Evolutionary conservation across 306 rosid genomes (phyloP).

Genomic region (Bauhinia variegata): DNA sequence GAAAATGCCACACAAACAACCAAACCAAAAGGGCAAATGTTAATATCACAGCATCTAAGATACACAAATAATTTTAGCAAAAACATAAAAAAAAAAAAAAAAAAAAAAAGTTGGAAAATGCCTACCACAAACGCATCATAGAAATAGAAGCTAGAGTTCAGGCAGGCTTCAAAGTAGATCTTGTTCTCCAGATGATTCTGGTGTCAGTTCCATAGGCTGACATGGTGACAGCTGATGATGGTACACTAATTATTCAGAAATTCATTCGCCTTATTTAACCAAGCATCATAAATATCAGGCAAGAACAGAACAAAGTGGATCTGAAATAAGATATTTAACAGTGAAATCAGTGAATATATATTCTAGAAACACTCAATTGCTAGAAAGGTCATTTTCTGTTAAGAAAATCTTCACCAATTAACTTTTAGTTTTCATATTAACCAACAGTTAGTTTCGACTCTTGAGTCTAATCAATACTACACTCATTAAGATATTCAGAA

Average conservation of each 20-base stretch:
- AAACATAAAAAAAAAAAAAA: too few species aligned
- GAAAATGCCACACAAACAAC: too few species aligned
- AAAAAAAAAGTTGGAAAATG: too few species aligned
- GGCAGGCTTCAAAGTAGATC: too few species aligned
- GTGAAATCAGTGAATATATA: slow-evolving; percentile 12
- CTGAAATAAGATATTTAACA: slow-evolving; percentile 49
- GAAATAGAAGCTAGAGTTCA: too few species aligned
- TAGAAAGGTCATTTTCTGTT: neutral
- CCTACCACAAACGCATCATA: too few species aligned
- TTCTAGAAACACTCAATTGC: slow-evolving; percentile 9
- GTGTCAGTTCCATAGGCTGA: slow-evolving; percentile 11
- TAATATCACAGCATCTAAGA: too few species aligned
- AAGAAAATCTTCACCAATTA: neutral
- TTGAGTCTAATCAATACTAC: neutral
- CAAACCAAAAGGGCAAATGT: too few species aligned
- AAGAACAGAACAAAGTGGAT: slow-evolving; percentile 72
- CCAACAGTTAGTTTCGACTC: neutral
- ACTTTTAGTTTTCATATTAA: neutral
- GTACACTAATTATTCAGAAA: slow-evolving; percentile 50
- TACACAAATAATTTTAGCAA: too few species aligned
- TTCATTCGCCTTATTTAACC: slow-evolving; percentile 66
- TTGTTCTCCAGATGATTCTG: slow-evolving; percentile 24
- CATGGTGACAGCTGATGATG: neutral
- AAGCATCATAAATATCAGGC: slow-evolving; percentile 58
- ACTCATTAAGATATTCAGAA: neutral